Evolutionary conservation across 208 protist species (phyloP).

Genomic region (Angomonas deanei): DNA sequence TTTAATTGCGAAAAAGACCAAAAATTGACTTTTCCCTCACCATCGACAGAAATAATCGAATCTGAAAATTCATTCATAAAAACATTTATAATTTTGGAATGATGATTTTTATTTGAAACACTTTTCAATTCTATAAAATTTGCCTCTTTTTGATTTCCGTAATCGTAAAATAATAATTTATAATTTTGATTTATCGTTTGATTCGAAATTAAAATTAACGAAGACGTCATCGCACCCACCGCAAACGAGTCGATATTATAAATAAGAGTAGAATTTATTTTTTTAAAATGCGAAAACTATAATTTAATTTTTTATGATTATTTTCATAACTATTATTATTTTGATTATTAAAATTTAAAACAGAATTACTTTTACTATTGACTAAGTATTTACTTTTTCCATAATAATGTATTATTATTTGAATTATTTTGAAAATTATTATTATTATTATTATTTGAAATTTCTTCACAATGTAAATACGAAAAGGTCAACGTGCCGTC

Average conservation of each 20-base stretch:
- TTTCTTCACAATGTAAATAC: background rate
- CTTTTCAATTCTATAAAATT: background rate
- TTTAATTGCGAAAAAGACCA: background rate
- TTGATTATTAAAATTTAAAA: background rate
- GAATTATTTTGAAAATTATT: background rate
- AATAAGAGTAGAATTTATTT: background rate
- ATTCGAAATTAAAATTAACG: background rate
- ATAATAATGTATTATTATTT: conserved; percentile 1
- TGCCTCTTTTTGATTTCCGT: background rate
- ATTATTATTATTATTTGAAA: background rate
- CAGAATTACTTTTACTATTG: background rate
- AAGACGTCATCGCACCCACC: background rate
- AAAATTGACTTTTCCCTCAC: background rate
- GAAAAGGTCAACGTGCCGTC: background rate
- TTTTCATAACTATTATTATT: background rate
- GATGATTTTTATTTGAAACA: background rate
- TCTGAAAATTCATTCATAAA: background rate
- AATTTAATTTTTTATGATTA: background rate
- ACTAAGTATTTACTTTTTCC: background rate
- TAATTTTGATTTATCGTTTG: background rate
- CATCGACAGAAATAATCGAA: background rate
- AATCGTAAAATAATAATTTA: background rate
- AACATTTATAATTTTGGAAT: background rate
- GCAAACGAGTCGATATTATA: background rate
- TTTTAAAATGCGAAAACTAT: background rate